Evolutionary conservation across 2,329 filamentous ascomycete species (phyloP), one percentile per base, ranked within the genome.

Genomic region (Colletotrichum sidae): DNA sequence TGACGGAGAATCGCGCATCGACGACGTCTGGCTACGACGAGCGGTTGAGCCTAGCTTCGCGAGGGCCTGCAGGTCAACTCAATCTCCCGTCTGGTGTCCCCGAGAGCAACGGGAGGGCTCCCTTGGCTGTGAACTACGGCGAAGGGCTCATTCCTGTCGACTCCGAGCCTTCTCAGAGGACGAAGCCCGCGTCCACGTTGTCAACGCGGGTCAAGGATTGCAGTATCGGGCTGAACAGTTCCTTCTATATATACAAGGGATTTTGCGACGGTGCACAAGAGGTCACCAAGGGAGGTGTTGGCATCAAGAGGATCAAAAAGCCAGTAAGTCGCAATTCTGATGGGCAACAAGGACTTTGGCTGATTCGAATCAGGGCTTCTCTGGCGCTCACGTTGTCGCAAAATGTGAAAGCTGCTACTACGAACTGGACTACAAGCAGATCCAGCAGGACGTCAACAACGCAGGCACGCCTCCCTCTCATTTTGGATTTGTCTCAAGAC

Each of bases 181-280:
- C 62, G 51, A 9, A 68, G 67, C 44, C 41, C 7, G 11, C 68
- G 65, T 8, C 69, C 50, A 34, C 45, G 58, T 69, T 72, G 9
- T 6, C 44, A 33, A 35, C 66, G 67, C 37, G 56, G 63, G 41
- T 69, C 71, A 56, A 70, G 10, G 80, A 83, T 50, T 82, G 79
- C 68, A 78, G 70, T 6, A 84, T 87, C 41, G 79, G 74, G 2
- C 72, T 75, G 0, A 69, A 53, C 41, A 85, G 84, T 68, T 86
- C 85, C 0, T 87, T 86, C 67, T 81, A 84, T 54, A 74, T 81
- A 9, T 75, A 83, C 42, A 86, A 84, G 59, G 85, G 84, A 1
- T 86, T 88, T 69, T 88, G 86, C 47, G 79, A 82, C 17, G 85
- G 85, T 1, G 85, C 85, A 7, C 81, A 81, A 51, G 83, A 85